A percentile compares a stretch with the other conserved stretches of the same genome.
Evolutionary conservation across 805 yeast species (phyloP).

Genomic region (Scheffersomyces spartinae): DNA sequence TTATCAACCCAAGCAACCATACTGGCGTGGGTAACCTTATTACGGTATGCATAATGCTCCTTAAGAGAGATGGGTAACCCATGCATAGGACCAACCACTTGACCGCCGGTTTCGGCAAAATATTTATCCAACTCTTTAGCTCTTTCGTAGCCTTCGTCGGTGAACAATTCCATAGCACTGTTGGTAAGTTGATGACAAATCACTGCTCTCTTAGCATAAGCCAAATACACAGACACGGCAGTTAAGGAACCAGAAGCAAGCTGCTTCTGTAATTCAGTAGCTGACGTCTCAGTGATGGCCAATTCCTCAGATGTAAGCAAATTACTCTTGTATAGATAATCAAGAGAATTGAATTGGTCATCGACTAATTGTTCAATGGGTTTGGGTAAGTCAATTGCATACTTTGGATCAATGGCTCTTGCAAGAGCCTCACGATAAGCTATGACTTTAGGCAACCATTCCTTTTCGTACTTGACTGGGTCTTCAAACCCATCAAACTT

Average conservation of each 20-base stretch:
- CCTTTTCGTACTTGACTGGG: slow-evolving; percentile 24
- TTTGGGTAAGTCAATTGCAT: slow-evolving; percentile 16
- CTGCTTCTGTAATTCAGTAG: slow-evolving; percentile 26
- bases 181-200: slow-evolving; percentile 54
- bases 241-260: slow-evolving; percentile 36
- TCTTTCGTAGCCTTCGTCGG: slow-evolving; percentile 47
- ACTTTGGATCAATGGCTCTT: slow-evolving; percentile 17
- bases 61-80: slow-evolving; percentile 61
- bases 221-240: slow-evolving; percentile 43
- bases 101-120: slow-evolving; percentile 33
- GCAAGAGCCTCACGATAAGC: slow-evolving; percentile 23
- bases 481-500: slow-evolving; percentile 24
- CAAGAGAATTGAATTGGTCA: slow-evolving; percentile 23
- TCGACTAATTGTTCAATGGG: slow-evolving; percentile 14
- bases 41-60: slow-evolving; percentile 48
- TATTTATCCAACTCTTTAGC: slow-evolving; percentile 50
- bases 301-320: slow-evolving; percentile 23
- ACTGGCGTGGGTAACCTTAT: slow-evolving; percentile 46
- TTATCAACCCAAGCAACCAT: slow-evolving; percentile 42
- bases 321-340: slow-evolving; percentile 20
- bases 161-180: slow-evolving; percentile 48
- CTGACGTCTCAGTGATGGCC: slow-evolving; percentile 32
- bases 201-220: slow-evolving; percentile 55
- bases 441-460: slow-evolving; percentile 37
- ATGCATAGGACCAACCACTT: slow-evolving; percentile 53